Conservation (phyloP, 805 yeast genomes). For the Kuraishia ogatae region DNA sequence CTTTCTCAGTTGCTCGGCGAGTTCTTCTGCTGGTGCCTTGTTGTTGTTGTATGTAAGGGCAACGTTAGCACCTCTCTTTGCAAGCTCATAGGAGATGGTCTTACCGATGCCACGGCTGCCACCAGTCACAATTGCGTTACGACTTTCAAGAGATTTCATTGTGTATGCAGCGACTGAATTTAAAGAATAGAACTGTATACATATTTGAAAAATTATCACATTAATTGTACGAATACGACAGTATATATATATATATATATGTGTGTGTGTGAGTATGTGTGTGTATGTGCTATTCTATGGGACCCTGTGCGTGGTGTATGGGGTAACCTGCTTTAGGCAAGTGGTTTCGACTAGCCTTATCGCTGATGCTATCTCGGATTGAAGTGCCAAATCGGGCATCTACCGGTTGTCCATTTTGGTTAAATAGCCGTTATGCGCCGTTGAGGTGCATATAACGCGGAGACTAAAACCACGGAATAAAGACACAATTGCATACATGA, state of each 20-base stretch:
- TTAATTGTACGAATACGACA: too few species aligned
- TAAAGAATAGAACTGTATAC: too few species aligned
- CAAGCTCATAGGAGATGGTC: conserved; percentile 10
- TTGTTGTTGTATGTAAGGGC: conserved; percentile 8
- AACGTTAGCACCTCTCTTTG: conserved; percentile 11
- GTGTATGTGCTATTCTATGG: too few species aligned
- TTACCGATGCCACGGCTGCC: conserved; percentile 13
- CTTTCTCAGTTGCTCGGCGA: conserved; percentile 5
- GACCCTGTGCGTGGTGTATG: neutral
- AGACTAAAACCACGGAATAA: too few species aligned
- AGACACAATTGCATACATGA: too few species aligned
- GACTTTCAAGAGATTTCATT: neutral
- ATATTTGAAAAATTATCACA: neutral
- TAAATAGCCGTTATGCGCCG: neutral
- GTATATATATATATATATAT: too few species aligned
- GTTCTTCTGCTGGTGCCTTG: conserved; percentile 1
- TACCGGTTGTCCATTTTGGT: neutral
- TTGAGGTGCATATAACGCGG: neutral
- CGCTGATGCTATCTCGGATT: neutral
- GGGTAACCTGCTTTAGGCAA: neutral
- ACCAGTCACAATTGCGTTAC: conserved; percentile 11
- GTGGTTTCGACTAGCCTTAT: neutral
- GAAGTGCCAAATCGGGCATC: neutral
- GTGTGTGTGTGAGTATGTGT: too few species aligned
- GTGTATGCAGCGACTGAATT: too few species aligned